Evolutionary conservation across 495 filamentous ascomycete species (phyloP), one percentile per base, ranked within the genome.

Genomic region (Aspergillus bertholletiae): DNA sequence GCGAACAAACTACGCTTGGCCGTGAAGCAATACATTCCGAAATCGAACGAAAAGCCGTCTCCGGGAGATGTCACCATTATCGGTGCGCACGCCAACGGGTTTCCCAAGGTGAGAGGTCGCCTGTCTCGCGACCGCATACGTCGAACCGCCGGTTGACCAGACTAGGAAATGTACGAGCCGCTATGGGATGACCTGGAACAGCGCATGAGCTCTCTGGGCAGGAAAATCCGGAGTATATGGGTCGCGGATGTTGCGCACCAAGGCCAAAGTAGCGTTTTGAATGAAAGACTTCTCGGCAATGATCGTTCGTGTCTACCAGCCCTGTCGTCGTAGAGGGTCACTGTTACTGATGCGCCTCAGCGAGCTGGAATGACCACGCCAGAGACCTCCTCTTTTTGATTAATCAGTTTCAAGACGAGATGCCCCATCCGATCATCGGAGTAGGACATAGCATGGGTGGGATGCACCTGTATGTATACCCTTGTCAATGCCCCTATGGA

Each of bases 371-470:
- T 43, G 90, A 95, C 70, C 80, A 90, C 66, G 63, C 83, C 18
- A 81, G 89, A 23, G 90, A 95, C 71, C 76, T 93, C 2, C 74
- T 89, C 26, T 76, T 82, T 56, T 74, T 92, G 67, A 72, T 89
- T 60, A 92, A 92, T 69, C 74, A 76, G 35, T 88, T 91, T 67
- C 74, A 76, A 32, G 88, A 68, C 4, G 56, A 84, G 44, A 90
- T 92, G 81, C 80, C 84, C 1, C 83, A 85, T 2, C 90, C 90
- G 2, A 59, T 93, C 9, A 66, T 92, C 54, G 90, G 89, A 13
- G 63, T 95, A 3, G 90, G 87, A n/a, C 90, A 95, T 69, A 88
- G 84, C 61, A 87, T 88, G 77, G 90, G 90, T 58, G 87, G 74
- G 40, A 74, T 77, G 61, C 75, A 83, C 46, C 74, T 89, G 52